Conservation (phyloP, 2,329 filamentous ascomycete species). For the Didymella sp. region DNA sequence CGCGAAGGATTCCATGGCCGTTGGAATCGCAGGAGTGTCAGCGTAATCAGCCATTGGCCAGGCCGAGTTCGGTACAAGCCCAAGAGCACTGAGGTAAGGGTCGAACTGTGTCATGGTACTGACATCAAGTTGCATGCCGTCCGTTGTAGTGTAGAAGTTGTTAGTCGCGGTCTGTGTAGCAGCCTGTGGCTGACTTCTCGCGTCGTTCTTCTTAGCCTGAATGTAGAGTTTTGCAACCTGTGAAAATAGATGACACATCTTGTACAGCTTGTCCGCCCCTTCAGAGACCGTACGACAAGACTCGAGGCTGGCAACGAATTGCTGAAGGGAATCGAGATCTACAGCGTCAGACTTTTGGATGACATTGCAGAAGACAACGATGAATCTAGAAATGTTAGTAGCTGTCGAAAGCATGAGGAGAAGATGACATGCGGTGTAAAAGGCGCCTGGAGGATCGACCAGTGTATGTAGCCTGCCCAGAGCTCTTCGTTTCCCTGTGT, state of each 20-base stretch:
- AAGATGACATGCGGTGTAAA: conserved; percentile 52
- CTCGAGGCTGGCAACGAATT: conserved; percentile 65
- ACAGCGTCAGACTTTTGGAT: conserved; percentile 60
- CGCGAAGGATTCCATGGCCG: conserved; percentile 20
- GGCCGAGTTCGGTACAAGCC: conserved; percentile 59
- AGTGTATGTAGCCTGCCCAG: conserved; percentile 48
- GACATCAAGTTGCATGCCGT: conserved; percentile 28
- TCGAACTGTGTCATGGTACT: conserved; percentile 59
- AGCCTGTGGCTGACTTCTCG: conserved; percentile 1
- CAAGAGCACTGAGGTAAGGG: conserved; percentile 68
- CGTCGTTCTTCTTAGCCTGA: conserved; percentile 62
- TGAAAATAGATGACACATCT: conserved; percentile 67
- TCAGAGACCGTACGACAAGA: conserved; percentile 62
- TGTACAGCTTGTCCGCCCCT: conserved; percentile 66
- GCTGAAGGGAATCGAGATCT: conserved; percentile 63
- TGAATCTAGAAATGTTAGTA: conserved; percentile 41
- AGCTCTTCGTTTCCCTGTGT: conserved; percentile 41
- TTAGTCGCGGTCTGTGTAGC: conserved; percentile 9
- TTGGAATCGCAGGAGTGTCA: conserved; percentile 4
- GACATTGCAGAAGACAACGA: conserved; percentile 57
- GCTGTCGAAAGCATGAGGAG: neutral
- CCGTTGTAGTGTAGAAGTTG: conserved; percentile 24
- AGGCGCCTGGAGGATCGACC: conserved; percentile 48
- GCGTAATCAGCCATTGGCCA: conserved; percentile 32
- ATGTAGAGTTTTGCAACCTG: conserved; percentile 68